Base-by-base conservation (phyloP, 495 filamentous ascomycete genomes). In the Penicillium silybi region DNA sequence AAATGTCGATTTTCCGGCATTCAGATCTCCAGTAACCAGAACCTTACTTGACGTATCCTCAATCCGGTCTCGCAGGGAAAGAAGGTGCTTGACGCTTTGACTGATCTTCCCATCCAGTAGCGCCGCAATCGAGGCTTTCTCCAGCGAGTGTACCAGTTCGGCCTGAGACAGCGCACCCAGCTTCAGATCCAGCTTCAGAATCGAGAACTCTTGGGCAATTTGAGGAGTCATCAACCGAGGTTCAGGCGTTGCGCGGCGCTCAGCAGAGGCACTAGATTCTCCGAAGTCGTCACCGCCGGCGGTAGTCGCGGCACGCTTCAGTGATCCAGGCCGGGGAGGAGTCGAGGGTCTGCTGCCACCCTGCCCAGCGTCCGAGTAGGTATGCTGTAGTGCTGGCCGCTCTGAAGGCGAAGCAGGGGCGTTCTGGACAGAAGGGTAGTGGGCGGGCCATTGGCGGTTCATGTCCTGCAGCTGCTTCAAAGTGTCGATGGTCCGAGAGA, bases 41-140 rank as follows among this genome's bases (percentile, higher is more conserved):
- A 98, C 95, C 71, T 97, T 98, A 71, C 95, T 97, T 3, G 92
- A 89, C 0, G 88, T 97, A 71, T 98, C 93, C 63, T 97, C 92
- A 45, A 98, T 98, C 45, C 93, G 83, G 56, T 97, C 95, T 52
- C 90, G 85, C 38, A 98, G 78, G 3, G 85, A 80, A 39, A 87
- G 75, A 6, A 98, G 79, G 74, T 98, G 93, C 62, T 90, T 89
- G 66, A 97, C 84, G 66, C 88, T 96, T 58, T 92, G 86, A 50
- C 84, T 85, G 62, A 98, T 97, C 66, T 95, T 96, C 10, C 90
- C 92, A 66, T 98, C 92, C 40, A 98, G 72, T 39, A 98, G 68
- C 11, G 90, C 85, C 7, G 93, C 93, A 55, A 98, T 83, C 4
- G 93, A 93, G 6, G 75, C 70, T 70, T 96, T 97, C 64, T 97